Evolutionary conservation across 805 yeast genomes (phyloP).

Genomic region (Cyberlindnera xylosilytica): DNA sequence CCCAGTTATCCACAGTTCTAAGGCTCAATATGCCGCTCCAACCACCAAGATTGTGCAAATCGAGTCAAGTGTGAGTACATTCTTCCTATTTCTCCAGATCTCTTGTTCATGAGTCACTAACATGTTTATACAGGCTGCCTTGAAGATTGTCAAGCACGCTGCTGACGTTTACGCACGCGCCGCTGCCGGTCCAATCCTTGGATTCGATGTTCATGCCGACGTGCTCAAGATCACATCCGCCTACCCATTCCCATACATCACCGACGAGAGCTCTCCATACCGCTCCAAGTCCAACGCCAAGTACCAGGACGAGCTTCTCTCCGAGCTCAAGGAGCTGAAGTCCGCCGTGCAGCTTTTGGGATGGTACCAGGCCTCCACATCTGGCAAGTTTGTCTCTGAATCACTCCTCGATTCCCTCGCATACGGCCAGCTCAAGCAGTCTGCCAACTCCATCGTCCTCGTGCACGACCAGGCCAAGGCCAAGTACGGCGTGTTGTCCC

Average conservation of each 20-base stretch:
- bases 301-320: slow-evolving; percentile 67
- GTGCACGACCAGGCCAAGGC: slow-evolving; percentile 71
- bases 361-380: slow-evolving; percentile 70
- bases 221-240: slow-evolving; percentile 51
- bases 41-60: slow-evolving; percentile 20
- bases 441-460: slow-evolving; percentile 50
- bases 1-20: background rate
- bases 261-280: slow-evolving; percentile 62
- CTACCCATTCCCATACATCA: slow-evolving; percentile 59
- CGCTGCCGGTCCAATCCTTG: slow-evolving; percentile 69
- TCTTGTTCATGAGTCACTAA: slow-evolving; percentile 2
- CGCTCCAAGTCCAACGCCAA: slow-evolving; percentile 57
- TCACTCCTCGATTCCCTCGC: slow-evolving; percentile 68
- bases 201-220: slow-evolving; percentile 57
- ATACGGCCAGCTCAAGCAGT: slow-evolving; percentile 54
- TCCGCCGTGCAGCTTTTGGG: slow-evolving; percentile 72
- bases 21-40: slow-evolving; percentile 18
- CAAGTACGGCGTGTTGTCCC: slow-evolving; percentile 56
- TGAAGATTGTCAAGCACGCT: slow-evolving; percentile 65
- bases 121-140: slow-evolving; percentile 15
- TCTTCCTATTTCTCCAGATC: background rate
- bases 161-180: slow-evolving; percentile 59
- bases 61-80: slow-evolving; percentile 14
- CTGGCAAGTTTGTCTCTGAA: slow-evolving; percentile 67
- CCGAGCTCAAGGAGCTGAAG: slow-evolving; percentile 57